Percentiles rank a stretch among this genome's conserved stretches.
Evolutionary conservation across 257 asterid genomes (phyloP).

Genomic region (Prunella vulgaris): DNA sequence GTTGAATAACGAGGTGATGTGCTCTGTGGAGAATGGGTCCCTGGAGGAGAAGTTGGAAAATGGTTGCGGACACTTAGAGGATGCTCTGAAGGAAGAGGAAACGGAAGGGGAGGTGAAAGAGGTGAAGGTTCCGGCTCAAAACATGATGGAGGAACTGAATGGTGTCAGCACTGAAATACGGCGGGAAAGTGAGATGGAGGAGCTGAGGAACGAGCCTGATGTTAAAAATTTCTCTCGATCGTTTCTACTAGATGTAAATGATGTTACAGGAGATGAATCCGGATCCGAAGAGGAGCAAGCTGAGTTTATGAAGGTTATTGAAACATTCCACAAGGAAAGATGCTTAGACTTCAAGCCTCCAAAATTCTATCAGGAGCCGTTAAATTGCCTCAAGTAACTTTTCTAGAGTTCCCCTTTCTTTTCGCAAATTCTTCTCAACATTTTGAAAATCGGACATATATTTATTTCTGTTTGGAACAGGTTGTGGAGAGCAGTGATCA

Average conservation of each 20-base stretch:
- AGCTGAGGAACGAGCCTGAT: constrained; percentile 31
- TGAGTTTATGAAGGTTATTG: constrained; percentile 72
- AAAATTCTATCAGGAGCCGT: constrained; percentile 73
- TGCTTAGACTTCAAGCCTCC: constrained; percentile 85
- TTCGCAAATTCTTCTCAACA: not conserved
- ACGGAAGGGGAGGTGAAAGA: constrained; percentile 24
- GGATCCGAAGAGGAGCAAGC: constrained; percentile 81
- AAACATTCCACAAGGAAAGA: constrained; percentile 61
- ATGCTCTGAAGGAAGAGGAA: constrained; percentile 27
- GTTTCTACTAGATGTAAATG: constrained; percentile 51
- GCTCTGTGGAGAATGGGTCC: constrained; percentile 31
- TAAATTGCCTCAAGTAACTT: constrained; percentile 85
- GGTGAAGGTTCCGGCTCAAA: constrained; percentile 15
- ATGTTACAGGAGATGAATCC: constrained; percentile 49
- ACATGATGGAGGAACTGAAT: constrained; percentile 21
- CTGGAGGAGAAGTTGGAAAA: constrained; percentile 28
- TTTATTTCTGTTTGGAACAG: constrained; percentile 30
- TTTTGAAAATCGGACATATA: not conserved
- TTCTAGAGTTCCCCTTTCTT: not conserved
- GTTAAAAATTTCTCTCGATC: constrained; percentile 38
- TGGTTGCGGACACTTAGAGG: constrained; percentile 6
- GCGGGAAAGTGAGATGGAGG: constrained; percentile 27
- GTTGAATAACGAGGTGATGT: constrained; percentile 21
- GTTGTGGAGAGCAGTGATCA: constrained; percentile 87
- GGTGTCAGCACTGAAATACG: constrained; percentile 25